phyloP scores from a whole-genome alignment of 208 protist species.

The Acanthamoeba polyphaga region DNA sequence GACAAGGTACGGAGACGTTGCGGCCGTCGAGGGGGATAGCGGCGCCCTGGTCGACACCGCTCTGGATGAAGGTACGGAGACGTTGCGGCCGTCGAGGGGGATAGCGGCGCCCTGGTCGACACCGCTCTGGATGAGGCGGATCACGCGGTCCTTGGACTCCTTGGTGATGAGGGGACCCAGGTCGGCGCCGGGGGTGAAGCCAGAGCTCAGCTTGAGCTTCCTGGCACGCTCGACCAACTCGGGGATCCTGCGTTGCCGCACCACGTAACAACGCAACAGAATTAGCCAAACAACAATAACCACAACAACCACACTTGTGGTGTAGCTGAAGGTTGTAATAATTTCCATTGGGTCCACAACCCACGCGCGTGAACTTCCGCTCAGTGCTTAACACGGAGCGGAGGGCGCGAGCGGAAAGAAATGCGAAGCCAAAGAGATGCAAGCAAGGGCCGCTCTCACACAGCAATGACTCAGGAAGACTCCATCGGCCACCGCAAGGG shows the following conservation, averaged over 20 bases:
- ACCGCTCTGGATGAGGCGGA: slow-evolving; percentile 89
- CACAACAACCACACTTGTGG: not conserved
- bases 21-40: slow-evolving; percentile 90
- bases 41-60: slow-evolving; percentile 88
- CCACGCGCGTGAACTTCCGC: not conserved
- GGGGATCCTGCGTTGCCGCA: slow-evolving; percentile 78
- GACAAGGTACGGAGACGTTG: slow-evolving; percentile 16
- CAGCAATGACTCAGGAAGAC: slow-evolving; percentile 62
- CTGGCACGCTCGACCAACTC: slow-evolving; percentile 89
- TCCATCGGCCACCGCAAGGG: slow-evolving; percentile 45
- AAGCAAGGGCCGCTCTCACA: slow-evolving; percentile 17
- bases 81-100: slow-evolving; percentile 89
- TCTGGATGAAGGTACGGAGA: slow-evolving; percentile 83
- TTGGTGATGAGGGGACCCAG: slow-evolving; percentile 92
- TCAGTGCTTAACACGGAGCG: not conserved
- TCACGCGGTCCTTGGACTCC: slow-evolving; percentile 88
- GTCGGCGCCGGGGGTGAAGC: slow-evolving; percentile 84
- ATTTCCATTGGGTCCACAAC: not conserved
- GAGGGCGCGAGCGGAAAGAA: not conserved
- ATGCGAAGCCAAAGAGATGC: slow-evolving; percentile 24
- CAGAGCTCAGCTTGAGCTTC: slow-evolving; percentile 87
- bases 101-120: slow-evolving; percentile 89
- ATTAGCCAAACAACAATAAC: not conserved
- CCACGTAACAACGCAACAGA: too few species aligned
- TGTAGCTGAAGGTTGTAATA: not conserved